Evolutionary conservation across 1,284 basidiomycete species (phyloP).

Genomic region (Somion occarium): DNA sequence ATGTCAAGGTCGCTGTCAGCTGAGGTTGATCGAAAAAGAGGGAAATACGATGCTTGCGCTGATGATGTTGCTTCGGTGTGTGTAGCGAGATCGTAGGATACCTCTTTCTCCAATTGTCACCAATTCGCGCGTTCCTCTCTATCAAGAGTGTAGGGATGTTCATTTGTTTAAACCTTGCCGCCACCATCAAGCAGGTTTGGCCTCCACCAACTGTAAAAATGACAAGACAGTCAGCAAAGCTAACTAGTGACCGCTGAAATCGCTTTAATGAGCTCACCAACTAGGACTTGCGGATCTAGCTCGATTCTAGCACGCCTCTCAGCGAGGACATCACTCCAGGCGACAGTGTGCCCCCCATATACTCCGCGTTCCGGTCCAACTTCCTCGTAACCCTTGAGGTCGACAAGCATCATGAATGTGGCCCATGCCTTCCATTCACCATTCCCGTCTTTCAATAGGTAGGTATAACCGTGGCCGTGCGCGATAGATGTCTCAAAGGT

Average conservation of each 20-base stretch:
- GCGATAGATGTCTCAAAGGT: slow-evolving; percentile 35
- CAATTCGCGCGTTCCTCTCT: slow-evolving; percentile 42
- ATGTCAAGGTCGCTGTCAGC: not conserved
- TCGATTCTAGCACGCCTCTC: slow-evolving; percentile 18
- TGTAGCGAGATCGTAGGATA: slow-evolving; percentile 55
- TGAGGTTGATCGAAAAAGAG: too few relatives aligned
- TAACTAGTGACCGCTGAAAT: not conserved
- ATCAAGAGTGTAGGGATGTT: slow-evolving; percentile 44
- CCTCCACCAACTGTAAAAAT: slow-evolving; percentile 56
- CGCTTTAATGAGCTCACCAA: slow-evolving; percentile 17
- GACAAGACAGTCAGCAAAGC: slow-evolving; percentile 15
- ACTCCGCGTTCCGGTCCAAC: slow-evolving; percentile 10
- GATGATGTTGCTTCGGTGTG: slow-evolving; percentile 31
- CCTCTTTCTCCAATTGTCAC: slow-evolving; percentile 48
- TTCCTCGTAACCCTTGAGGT: slow-evolving; percentile 30
- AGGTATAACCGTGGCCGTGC: slow-evolving; percentile 33
- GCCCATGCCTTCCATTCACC: slow-evolving; percentile 22
- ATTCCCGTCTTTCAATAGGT: slow-evolving; percentile 22
- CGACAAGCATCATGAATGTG: slow-evolving; percentile 24
- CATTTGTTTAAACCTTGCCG: slow-evolving; percentile 47
- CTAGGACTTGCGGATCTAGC: slow-evolving; percentile 24
- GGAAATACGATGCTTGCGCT: slow-evolving; percentile 20
- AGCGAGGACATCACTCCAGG: slow-evolving; percentile 18
- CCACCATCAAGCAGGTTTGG: slow-evolving; percentile 53
- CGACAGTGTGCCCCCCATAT: slow-evolving; percentile 16